Evolutionary conservation across 495 filamentous ascomycete genomes (phyloP).

Genomic region (Chaetomidium leptoderma): DNA sequence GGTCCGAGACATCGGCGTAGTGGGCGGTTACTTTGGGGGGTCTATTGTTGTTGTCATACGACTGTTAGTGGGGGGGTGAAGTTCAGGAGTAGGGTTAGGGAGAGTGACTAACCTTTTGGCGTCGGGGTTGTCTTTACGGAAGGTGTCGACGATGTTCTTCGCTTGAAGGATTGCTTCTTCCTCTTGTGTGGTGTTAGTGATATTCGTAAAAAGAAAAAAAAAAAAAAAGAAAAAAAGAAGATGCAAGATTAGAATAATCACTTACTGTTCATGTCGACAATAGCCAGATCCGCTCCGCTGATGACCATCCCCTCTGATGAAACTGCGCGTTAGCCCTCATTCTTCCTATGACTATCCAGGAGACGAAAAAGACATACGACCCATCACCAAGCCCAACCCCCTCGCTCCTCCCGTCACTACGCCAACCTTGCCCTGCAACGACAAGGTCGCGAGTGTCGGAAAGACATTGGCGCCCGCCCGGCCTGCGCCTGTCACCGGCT

Average conservation of each 20-base stretch:
- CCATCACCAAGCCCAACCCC: conserved; percentile 87
- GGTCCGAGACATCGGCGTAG: conserved; percentile 77
- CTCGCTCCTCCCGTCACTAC: conserved; percentile 84
- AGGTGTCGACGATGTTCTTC: conserved; percentile 63
- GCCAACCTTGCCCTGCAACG: conserved; percentile 69
- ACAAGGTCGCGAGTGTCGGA: conserved; percentile 57
- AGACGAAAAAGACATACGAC: conserved; percentile 33
- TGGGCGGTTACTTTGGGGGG: conserved; percentile 83
- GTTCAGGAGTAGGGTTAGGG: no score
- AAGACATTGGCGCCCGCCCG: conserved; percentile 52
- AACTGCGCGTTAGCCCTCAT: background rate
- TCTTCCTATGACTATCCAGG: background rate
- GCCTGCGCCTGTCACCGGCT: conserved; percentile 66
- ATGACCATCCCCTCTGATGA: conserved; percentile 64
- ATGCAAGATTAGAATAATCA: conserved; percentile 15
- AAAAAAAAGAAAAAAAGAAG: no score
- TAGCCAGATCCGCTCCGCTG: conserved; percentile 81
- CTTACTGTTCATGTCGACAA: conserved; percentile 90
- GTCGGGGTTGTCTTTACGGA: conserved; percentile 71
- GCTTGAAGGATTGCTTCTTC: conserved; percentile 80
- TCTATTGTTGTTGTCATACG: no score
- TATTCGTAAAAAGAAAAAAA: no score
- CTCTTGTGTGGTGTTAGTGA: conserved; percentile 45
- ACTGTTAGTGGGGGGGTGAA: no score
- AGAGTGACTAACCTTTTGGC: conserved; percentile 54